Evolutionary conservation across 2,329 filamentous ascomycete species (phyloP).

Genomic region (Phyllosticta citriasiana): DNA sequence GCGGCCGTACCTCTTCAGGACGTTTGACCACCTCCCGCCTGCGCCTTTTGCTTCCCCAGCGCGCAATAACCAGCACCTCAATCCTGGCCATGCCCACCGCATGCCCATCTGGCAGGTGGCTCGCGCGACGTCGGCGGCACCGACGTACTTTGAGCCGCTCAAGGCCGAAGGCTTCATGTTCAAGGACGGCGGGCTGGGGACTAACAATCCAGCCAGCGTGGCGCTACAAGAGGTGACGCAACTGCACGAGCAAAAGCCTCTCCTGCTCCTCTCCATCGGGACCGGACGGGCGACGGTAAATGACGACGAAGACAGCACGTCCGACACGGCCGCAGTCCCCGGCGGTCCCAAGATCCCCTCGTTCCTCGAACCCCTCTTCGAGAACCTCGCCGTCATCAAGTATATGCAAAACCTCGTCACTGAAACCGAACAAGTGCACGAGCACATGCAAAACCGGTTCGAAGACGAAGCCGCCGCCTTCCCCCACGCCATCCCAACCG

Average conservation of each 20-base stretch:
- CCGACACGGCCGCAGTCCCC: neutral
- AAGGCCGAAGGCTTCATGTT: neutral
- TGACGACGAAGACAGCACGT: neutral
- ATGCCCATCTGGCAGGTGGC: constrained; percentile 12
- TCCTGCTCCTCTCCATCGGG: constrained; percentile 13
- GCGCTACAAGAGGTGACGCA: constrained; percentile 13
- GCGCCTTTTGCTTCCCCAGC: neutral
- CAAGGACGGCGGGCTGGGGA: constrained; percentile 12
- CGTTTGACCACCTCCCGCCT: constrained; percentile 10
- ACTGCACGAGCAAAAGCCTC: constrained; percentile 12
- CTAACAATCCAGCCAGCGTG: constrained; percentile 13
- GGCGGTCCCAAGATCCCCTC: neutral
- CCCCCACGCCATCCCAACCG: neutral
- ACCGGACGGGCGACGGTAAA: constrained; percentile 9
- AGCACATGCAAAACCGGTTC: neutral
- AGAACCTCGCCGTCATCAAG: neutral
- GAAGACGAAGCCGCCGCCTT: neutral
- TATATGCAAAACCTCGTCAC: constrained; percentile 1
- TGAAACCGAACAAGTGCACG: constrained; percentile 9
- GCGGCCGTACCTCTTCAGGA: constrained; percentile 11
- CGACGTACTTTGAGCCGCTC: constrained; percentile 11
- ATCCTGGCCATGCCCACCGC: constrained; percentile 11
- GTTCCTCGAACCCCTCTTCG: neutral
- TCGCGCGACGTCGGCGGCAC: constrained; percentile 15
- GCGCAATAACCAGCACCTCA: neutral